phyloP scores from a whole-genome alignment of 2,329 filamentous ascomycete genomes.

The Phoma sp. region DNA sequence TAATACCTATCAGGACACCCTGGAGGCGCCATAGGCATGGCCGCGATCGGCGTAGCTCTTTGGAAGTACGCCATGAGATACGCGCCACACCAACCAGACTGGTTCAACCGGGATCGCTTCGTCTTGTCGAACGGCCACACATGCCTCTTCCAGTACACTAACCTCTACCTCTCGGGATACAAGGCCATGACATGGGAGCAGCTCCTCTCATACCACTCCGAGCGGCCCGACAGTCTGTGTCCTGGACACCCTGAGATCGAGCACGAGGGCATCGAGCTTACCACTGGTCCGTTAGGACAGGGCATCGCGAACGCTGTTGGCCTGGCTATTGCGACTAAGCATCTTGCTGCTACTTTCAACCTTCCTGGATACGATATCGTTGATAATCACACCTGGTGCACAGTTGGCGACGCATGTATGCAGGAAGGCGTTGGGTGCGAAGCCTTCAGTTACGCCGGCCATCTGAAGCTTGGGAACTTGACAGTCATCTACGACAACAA shows the following conservation, averaged over 20 bases:
- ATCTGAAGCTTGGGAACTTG: slow-evolving; percentile 62
- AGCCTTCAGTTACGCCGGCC: slow-evolving; percentile 61
- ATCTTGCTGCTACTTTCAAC: slow-evolving; percentile 62
- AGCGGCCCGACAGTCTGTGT: slow-evolving; percentile 56
- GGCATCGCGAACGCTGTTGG: slow-evolving; percentile 66
- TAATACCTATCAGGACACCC: background rate
- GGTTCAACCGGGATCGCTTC: slow-evolving; percentile 66
- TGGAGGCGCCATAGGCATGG: slow-evolving; percentile 65
- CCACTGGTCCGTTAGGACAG: slow-evolving; percentile 65
- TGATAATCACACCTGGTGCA: slow-evolving; percentile 61
- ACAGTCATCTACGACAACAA: slow-evolving; percentile 66
- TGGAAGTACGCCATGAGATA: slow-evolving; percentile 70
- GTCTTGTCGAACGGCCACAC: slow-evolving; percentile 67
- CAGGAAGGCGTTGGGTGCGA: slow-evolving; percentile 65
- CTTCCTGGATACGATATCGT: slow-evolving; percentile 52
- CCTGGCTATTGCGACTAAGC: slow-evolving; percentile 62
- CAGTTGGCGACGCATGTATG: slow-evolving; percentile 63
- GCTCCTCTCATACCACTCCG: slow-evolving; percentile 61
- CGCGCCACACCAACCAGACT: slow-evolving; percentile 60
- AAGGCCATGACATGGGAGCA: slow-evolving; percentile 63
- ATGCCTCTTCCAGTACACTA: slow-evolving; percentile 62
- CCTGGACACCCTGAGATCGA: slow-evolving; percentile 66
- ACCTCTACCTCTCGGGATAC: slow-evolving; percentile 62
- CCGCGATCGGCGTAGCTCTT: slow-evolving; percentile 65
- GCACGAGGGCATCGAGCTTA: slow-evolving; percentile 63